Base-by-base conservation (phyloP, 2,329 filamentous ascomycete species). In the Aspergillus intermedius region DNA sequence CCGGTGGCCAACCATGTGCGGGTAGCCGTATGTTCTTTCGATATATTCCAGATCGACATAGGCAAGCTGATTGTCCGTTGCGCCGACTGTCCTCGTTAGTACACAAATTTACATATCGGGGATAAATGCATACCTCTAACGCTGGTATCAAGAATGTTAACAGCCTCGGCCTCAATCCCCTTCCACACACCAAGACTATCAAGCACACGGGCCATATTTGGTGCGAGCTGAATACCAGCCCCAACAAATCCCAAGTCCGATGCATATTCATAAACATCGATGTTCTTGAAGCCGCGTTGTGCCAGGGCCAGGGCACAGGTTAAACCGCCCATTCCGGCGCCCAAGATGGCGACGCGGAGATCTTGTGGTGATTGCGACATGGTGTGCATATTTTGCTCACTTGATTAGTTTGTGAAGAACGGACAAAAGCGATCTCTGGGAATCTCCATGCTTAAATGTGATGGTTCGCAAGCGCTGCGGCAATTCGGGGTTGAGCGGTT, bases 211-310 rank as follows among this genome's bases (percentile, higher is more conserved):
- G 83, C 82, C 77, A 91, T 86, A 56, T 91, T 93, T 0, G 87
- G 87, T 0, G 88, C 86, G 49, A 91, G 76, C 64, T 93, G 88
- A 53, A 91, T 91, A 5, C 88, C 88, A 1, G 88, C 88, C 19
- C 88, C 88, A 1, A 91, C 86, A 59, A 91, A 91, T 5, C 87
- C 87, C 4, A 91, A 76, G 56, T 81, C 79, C 4, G 83, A 79
- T 0, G 86, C 86, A 39, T 77, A 79, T 66, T 91, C 87, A 65
- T 82, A 91, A 43, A 91, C 80, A 48, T 83, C 75, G 60, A 91
- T 83, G 49, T 85, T 74, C 54, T 74, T 79, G 68, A 91, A 90
- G 8, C 87, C 87, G 58, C 83, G 82, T 69, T 85, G 86, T 41
- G 87, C 86, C 34, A 91, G 77, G 13, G 86, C 80, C 28, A 91